These are phyloP conservation scores for Anethum foeniculum DNA, from an alignment of 140 eudicot species.

Conservation along the genomic window DNA sequence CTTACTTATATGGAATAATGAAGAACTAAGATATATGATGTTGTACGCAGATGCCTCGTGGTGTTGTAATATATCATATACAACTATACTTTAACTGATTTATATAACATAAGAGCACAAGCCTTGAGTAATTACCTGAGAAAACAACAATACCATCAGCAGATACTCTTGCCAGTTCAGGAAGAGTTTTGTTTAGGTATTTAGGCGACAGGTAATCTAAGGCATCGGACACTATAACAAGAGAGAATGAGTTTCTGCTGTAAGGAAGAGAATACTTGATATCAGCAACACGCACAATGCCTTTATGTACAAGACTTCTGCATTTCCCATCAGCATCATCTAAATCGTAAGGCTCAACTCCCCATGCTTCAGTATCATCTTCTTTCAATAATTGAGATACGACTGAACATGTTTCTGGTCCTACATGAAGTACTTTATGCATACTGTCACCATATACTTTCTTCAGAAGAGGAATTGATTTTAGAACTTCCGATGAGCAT, in stretches of 20 bases:
- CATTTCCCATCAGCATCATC: conserved; percentile 78
- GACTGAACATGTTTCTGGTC: conserved; percentile 89
- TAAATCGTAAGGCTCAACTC: conserved; percentile 83
- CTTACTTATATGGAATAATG: not conserved
- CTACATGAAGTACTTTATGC: conserved; percentile 82
- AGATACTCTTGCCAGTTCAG: conserved; percentile 79
- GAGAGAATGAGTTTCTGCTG: conserved; percentile 69
- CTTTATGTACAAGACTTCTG: conserved; percentile 69
- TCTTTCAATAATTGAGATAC: conserved; percentile 69
- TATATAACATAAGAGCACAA: not conserved
- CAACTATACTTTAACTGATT: not conserved
- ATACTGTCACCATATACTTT: conserved; percentile 28
- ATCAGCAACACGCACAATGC: conserved; percentile 86
- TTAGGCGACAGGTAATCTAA: conserved; percentile 84
- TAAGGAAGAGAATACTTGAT: conserved; percentile 87
- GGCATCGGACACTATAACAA: conserved; percentile 89
- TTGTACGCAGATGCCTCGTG: not conserved
- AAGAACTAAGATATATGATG: not conserved
- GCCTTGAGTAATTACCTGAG: conserved; percentile 49
- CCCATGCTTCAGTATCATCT: conserved; percentile 97
- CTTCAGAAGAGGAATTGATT: conserved; percentile 63
- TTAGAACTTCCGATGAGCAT: conserved; percentile 56
- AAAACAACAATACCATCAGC: conserved; percentile 84
- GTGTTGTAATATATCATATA: not conserved
- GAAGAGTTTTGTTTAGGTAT: conserved; percentile 88